Evolutionary conservation across 306 rosid species (phyloP), one percentile per base, ranked within the genome.

Genomic region (Fragaria nilgerrensis): DNA sequence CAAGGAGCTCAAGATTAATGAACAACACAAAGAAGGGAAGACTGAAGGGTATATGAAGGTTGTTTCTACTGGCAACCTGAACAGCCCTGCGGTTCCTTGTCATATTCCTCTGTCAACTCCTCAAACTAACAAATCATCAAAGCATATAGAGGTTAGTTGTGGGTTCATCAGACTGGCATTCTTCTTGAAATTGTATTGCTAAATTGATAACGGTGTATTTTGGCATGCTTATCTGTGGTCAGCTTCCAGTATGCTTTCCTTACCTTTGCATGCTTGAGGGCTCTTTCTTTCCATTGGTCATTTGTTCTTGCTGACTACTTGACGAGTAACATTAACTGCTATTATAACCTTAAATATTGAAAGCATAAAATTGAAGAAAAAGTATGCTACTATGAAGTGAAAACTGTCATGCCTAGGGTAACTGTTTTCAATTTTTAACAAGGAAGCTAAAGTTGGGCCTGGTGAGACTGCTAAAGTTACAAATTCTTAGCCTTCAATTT

Each of bases 81-180:
- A 83, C 61, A 82, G 80, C 52, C 41, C 71, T n/a, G 88, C 84
- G 70, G 84, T 79, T 79, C 85, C 82, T 13, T 43, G 23, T 70
- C 68, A 75, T 77, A 53, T 79, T 62, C 80, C 83, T 44, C 86
- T 89, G 25, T 45, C 85, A 68, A 61, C 74, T 80, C 93, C 77
- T 76, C 88, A 83, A 56, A 77, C 79, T 77, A 77, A 83, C 70
- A 82, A 88, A 73, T 86, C 83, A 55, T 86, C 82, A 49, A 89
- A 83, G 72, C 90, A 85, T 84, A 86, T 87, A 67, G 81, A 67
- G 85, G 83, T 88, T 81, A 73, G 90, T 43, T 59, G n/a, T 80
- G 76, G 41, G 47, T 16, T 19, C 2, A 17, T 23, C 20, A 1
- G 52, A 48, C 23, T n/a, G 65, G 56, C 11, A 15, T 74, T 41